These are phyloP conservation scores for Aspergillus neoniger DNA, from an alignment of 2,329 filamentous ascomycete species.

Conservation along the genomic window DNA sequence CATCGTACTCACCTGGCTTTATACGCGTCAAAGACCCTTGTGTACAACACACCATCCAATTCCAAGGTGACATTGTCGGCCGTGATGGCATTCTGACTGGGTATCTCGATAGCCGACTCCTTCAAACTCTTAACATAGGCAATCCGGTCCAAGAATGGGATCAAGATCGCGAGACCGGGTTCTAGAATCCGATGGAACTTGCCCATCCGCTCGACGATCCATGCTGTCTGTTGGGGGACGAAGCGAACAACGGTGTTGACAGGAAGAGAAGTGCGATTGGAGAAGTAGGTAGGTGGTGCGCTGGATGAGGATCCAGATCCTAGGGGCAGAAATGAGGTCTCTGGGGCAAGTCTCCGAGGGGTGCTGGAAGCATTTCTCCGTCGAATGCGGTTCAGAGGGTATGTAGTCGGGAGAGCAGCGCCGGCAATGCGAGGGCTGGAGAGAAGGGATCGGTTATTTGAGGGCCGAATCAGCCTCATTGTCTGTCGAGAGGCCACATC, in stretches of 20 bases:
- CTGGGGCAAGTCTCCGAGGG: slow-evolving; percentile 31
- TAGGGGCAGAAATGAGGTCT: slow-evolving; percentile 36
- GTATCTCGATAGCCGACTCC: slow-evolving; percentile 94
- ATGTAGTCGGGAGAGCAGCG: slow-evolving; percentile 21
- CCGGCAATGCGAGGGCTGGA: slow-evolving; percentile 26
- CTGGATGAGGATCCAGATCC: slow-evolving; percentile 26
- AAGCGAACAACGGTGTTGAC: slow-evolving; percentile 95
- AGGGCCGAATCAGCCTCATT: slow-evolving; percentile 35
- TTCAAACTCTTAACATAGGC: slow-evolving; percentile 98
- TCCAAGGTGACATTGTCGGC: slow-evolving; percentile 98
- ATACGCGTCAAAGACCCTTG: slow-evolving; percentile 94
- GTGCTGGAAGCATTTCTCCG: slow-evolving; percentile 35
- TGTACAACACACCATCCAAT: slow-evolving; percentile 93
- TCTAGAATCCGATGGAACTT: slow-evolving; percentile 93
- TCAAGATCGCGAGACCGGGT: slow-evolving; percentile 83
- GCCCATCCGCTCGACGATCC: slow-evolving; percentile 99
- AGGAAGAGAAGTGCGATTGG: slow-evolving; percentile 66
- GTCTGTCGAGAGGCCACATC: slow-evolving; percentile 41
- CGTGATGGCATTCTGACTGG: slow-evolving; percentile 95
- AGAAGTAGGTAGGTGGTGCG: slow-evolving; percentile 71
- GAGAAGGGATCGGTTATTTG: slow-evolving; percentile 24
- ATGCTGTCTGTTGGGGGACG: slow-evolving; percentile 98
- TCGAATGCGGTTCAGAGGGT: slow-evolving; percentile 28
- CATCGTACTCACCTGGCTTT: slow-evolving; percentile 74
- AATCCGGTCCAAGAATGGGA: slow-evolving; percentile 91